These are phyloP conservation scores for Pseudogymnoascus sp. DNA, from an alignment of 2,329 filamentous ascomycete genomes.

Conservation along the genomic window DNA sequence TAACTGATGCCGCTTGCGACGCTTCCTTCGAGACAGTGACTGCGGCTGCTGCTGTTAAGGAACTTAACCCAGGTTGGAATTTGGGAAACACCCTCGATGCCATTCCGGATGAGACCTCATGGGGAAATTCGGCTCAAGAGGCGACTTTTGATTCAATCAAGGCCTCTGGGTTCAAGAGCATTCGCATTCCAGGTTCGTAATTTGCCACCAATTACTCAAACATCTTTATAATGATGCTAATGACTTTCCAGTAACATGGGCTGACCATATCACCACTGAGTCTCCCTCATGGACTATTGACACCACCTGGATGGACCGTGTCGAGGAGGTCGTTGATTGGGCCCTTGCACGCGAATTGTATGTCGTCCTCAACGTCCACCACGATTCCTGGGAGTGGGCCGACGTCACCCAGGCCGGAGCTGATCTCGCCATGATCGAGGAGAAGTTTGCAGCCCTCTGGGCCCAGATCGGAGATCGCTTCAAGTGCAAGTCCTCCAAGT, in stretches of 20 bases:
- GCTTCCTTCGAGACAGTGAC: constrained; percentile 18
- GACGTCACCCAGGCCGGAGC: constrained; percentile 39
- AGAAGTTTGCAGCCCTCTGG: constrained; percentile 49
- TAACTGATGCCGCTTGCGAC: constrained; percentile 13
- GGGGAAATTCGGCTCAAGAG: constrained; percentile 47
- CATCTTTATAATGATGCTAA: neutral
- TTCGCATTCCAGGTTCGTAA: constrained; percentile 42
- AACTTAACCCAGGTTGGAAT: constrained; percentile 51
- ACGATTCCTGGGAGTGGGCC: constrained; percentile 52
- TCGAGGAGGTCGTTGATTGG: constrained; percentile 50
- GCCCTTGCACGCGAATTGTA: constrained; percentile 42
- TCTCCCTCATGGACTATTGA: constrained; percentile 48
- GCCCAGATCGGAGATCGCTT: constrained; percentile 47
- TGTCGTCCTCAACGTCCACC: constrained; percentile 50
- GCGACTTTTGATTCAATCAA: constrained; percentile 44
- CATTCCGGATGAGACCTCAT: constrained; percentile 45
- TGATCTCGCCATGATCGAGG: constrained; percentile 44
- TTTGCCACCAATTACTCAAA: neutral
- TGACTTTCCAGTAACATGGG: constrained; percentile 43
- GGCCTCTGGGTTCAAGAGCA: constrained; percentile 46
- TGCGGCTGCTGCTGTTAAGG: constrained; percentile 30
- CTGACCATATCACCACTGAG: constrained; percentile 43
- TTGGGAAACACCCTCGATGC: constrained; percentile 53
- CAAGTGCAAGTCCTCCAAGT: constrained; percentile 43
- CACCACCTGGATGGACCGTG: constrained; percentile 45